Percentiles rank a stretch among this genome's conserved stretches.
These are phyloP conservation scores for Pyrenophora teres DNA, from an alignment of 2,329 filamentous ascomycete genomes.

Conservation along the genomic window DNA sequence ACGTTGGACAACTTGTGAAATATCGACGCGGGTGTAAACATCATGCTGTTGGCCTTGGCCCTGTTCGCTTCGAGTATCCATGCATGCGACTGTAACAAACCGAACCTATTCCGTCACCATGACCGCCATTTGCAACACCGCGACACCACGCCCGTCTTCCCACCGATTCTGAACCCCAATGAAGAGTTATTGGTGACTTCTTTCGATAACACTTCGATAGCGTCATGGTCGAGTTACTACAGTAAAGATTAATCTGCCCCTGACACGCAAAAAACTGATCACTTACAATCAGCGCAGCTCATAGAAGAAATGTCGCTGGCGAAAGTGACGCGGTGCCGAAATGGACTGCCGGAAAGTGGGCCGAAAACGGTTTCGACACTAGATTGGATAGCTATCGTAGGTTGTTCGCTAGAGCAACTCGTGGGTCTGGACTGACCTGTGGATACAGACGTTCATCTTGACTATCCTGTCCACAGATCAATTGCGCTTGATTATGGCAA, in stretches of 20 bases:
- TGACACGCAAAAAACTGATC: background rate
- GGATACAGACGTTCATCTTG: slow-evolving; percentile 22
- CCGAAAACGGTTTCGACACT: slow-evolving; percentile 36
- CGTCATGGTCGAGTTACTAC: slow-evolving; percentile 44
- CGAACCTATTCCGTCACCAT: slow-evolving; percentile 10
- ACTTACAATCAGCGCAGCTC: slow-evolving; percentile 17
- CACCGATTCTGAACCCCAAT: slow-evolving; percentile 37
- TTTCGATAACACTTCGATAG: slow-evolving; percentile 47
- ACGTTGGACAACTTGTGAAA: no score
- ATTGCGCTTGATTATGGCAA: slow-evolving; percentile 38
- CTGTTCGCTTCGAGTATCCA: background rate
- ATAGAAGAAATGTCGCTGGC: slow-evolving; percentile 36
- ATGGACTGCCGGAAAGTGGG: slow-evolving; percentile 44
- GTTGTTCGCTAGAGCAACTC: background rate
- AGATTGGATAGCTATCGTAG: slow-evolving; percentile 41
- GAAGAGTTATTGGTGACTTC: slow-evolving; percentile 47
- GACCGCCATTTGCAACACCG: slow-evolving; percentile 31
- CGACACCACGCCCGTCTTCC: slow-evolving; percentile 28
- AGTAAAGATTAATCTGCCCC: slow-evolving; percentile 12
- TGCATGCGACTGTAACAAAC: slow-evolving; percentile 3
- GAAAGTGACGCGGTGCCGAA: slow-evolving; percentile 44
- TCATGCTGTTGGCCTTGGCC: background rate
- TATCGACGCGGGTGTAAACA: background rate
- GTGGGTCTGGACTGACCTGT: background rate
- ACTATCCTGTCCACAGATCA: slow-evolving; percentile 44